A percentile compares a stretch with the other conserved stretches of the same genome.
Conservation (phyloP, 2,329 filamentous ascomycete genomes). For the Neocatenulostroma microsporum region DNA sequence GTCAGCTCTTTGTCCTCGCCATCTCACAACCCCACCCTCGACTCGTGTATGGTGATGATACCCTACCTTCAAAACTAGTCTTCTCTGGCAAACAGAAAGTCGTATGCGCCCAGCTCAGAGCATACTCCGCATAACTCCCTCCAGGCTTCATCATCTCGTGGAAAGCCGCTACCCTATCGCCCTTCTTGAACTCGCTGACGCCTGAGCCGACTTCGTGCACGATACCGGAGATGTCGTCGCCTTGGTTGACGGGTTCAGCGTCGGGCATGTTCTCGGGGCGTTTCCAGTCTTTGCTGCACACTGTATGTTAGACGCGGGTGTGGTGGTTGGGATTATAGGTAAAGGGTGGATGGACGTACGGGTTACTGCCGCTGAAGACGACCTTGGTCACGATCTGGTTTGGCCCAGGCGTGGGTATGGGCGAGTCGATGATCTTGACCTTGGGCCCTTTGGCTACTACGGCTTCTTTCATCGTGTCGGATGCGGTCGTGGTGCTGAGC, state of each 20-base stretch:
- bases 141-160: constrained; percentile 43
- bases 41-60: too few species aligned
- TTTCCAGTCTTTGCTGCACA: too few species aligned
- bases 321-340: too few species aligned
- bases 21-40: too few species aligned
- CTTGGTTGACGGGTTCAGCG: constrained; percentile 21
- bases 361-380: constrained; percentile 26
- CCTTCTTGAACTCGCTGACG: constrained; percentile 51
- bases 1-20: too few species aligned
- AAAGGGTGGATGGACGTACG: too few species aligned
- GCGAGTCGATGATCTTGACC: constrained; percentile 33
- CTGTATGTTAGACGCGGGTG: constrained; percentile 1
- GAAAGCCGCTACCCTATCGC: constrained; percentile 53
- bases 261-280: constrained; percentile 9
- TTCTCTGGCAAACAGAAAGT: constrained; percentile 49
- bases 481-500: constrained; percentile 5
- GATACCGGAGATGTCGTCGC: constrained; percentile 33
- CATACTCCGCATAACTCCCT: constrained; percentile 56
- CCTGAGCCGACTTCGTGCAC: constrained; percentile 48
- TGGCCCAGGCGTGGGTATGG: constrained; percentile 34
- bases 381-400: constrained; percentile 28
- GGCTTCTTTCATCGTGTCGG: constrained; percentile 33
- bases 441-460: constrained; percentile 28
- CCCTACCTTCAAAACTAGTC: constrained; percentile 44
- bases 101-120: constrained; percentile 47